Percentiles rank a stretch among this genome's conserved stretches.
These are phyloP conservation scores for Arthonia radiata DNA, from an alignment of 495 filamentous ascomycete species.

Conservation along the genomic window DNA sequence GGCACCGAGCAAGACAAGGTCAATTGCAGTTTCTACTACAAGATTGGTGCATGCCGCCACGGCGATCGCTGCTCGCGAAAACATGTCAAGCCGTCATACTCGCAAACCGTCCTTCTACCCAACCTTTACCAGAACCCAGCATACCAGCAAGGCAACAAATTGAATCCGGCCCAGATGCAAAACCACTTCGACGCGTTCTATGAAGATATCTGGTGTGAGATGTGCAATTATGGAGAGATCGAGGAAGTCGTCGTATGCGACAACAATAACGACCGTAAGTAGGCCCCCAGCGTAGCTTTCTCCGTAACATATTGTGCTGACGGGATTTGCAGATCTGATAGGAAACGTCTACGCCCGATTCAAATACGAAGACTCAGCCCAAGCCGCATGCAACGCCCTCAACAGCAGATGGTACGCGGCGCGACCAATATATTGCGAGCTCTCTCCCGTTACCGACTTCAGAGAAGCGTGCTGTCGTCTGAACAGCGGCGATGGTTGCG, in stretches of 20 bases:
- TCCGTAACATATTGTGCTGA: background rate
- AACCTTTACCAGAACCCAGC: slow-evolving; percentile 98
- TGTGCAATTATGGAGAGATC: slow-evolving; percentile 81
- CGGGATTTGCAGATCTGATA: slow-evolving; percentile 46
- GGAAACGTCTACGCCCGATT: slow-evolving; percentile 98
- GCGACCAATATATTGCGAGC: slow-evolving; percentile 90
- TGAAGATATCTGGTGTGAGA: slow-evolving; percentile 98
- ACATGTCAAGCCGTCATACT: slow-evolving; percentile 97
- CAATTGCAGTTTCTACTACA: slow-evolving; percentile 74
- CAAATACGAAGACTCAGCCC: slow-evolving; percentile 97
- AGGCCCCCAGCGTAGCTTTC: slow-evolving; percentile 1
- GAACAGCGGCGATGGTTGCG: slow-evolving; percentile 86
- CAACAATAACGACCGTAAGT: slow-evolving; percentile 88
- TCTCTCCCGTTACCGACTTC: slow-evolving; percentile 93
- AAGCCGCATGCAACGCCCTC: slow-evolving; percentile 75
- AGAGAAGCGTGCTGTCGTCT: slow-evolving; percentile 90
- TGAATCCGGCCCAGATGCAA: slow-evolving; percentile 83
- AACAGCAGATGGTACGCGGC: slow-evolving; percentile 95
- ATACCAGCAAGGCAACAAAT: slow-evolving; percentile 89
- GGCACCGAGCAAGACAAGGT: slow-evolving; percentile 97
- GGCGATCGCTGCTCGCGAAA: slow-evolving; percentile 94
- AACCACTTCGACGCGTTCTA: slow-evolving; percentile 99
- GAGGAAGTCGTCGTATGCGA: slow-evolving; percentile 81
- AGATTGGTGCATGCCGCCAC: slow-evolving; percentile 95
- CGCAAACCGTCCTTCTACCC: slow-evolving; percentile 87